phyloP scores from a whole-genome alignment of 768 basidiomycete genomes.

The Coprinellus micaceus region DNA sequence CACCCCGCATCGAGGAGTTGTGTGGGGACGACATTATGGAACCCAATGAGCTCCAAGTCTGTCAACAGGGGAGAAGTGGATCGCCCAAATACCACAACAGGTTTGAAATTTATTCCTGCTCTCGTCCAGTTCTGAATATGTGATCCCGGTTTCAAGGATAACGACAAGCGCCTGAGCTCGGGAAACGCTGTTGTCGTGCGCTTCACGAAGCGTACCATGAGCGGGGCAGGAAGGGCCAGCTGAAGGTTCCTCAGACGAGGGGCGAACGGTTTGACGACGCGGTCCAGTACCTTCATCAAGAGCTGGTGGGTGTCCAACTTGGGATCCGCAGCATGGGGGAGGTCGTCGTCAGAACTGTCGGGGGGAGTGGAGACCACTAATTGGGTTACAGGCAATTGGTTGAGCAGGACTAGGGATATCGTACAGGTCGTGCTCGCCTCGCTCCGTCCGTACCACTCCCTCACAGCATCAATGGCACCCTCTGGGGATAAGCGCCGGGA shows the following conservation, averaged over 20 bases:
- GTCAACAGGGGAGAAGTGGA: slow-evolving; percentile 4
- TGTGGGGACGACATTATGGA: neutral
- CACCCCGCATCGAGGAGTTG: neutral
- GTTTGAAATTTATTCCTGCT: neutral
- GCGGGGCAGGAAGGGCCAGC: too few relatives aligned
- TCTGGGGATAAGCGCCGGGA: neutral
- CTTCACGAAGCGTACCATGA: too few relatives aligned
- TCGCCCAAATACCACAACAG: neutral
- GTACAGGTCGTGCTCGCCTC: neutral
- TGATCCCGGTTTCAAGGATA: too few relatives aligned
- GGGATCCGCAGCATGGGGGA: too few relatives aligned
- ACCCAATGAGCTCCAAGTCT: slow-evolving; percentile 2
- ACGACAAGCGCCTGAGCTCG: too few relatives aligned
- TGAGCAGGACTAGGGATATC: neutral
- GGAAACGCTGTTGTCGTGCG: too few relatives aligned
- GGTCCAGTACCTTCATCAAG: too few relatives aligned
- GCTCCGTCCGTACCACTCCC: slow-evolving; percentile 5
- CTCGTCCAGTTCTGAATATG: too few relatives aligned
- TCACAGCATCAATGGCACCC: neutral
- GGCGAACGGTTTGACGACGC: too few relatives aligned
- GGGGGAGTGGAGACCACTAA: too few relatives aligned
- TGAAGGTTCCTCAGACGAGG: too few relatives aligned
- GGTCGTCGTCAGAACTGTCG: too few relatives aligned
- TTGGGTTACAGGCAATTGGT: neutral
- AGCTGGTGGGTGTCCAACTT: neutral